Evolutionary conservation across 495 filamentous ascomycete genomes (phyloP).

Genomic region (Chaetomium fimeti): DNA sequence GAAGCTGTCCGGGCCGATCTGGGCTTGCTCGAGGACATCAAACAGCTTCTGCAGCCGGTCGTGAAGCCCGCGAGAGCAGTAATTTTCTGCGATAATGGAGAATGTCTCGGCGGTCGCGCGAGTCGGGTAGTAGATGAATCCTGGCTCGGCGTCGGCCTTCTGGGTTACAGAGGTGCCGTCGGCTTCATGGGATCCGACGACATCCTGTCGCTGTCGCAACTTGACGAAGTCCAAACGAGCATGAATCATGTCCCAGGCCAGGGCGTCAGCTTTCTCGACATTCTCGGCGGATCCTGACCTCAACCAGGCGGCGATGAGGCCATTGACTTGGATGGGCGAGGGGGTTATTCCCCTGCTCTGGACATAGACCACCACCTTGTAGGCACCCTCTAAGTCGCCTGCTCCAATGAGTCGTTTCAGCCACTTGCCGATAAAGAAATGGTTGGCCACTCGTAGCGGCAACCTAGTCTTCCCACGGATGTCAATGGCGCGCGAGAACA

Average conservation of each 20-base stretch:
- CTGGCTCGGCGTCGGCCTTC: slow-evolving; percentile 22
- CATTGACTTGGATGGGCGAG: slow-evolving; percentile 70
- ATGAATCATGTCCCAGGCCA: slow-evolving; percentile 77
- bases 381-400: slow-evolving; percentile 66
- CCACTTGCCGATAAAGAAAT: slow-evolving; percentile 80
- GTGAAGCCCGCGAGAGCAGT: slow-evolving; percentile 59
- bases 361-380: slow-evolving; percentile 65
- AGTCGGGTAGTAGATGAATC: slow-evolving; percentile 39
- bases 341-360: slow-evolving; percentile 62
- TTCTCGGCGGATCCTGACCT: slow-evolving; percentile 55
- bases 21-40: slow-evolving; percentile 54
- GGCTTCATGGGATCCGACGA: slow-evolving; percentile 20
- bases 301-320: slow-evolving; percentile 71
- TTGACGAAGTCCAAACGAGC: slow-evolving; percentile 59
- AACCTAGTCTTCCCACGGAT: slow-evolving; percentile 46
- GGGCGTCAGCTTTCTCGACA: slow-evolving; percentile 61
- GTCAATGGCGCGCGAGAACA: slow-evolving; percentile 60
- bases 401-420: slow-evolving; percentile 74
- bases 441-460: slow-evolving; percentile 64
- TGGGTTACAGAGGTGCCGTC: slow-evolving; percentile 40
- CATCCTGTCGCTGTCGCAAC: slow-evolving; percentile 26
- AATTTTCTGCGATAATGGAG: slow-evolving; percentile 69
- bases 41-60: slow-evolving; percentile 57
- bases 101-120: slow-evolving; percentile 73
- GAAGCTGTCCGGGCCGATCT: slow-evolving; percentile 64